Conservation (phyloP, 805 yeast species). For the Candida chilensis region DNA sequence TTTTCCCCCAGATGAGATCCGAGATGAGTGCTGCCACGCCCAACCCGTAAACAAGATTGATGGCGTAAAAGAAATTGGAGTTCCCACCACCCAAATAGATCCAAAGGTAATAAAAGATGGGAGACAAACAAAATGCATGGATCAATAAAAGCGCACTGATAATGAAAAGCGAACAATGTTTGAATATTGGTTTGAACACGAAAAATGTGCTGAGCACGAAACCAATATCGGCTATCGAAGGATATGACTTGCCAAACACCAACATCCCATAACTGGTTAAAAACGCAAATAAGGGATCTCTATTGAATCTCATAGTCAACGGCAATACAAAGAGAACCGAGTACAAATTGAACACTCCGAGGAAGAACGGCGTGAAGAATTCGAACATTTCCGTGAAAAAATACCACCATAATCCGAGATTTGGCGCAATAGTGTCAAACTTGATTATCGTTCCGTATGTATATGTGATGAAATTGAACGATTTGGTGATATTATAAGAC, state of each 20-base stretch:
- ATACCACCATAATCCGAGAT: conserved; percentile 98
- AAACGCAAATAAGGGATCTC: conserved; percentile 51
- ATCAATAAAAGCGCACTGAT: conserved; percentile 39
- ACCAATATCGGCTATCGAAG: conserved; percentile 71
- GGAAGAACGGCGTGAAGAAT: conserved; percentile 75
- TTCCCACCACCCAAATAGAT: conserved; percentile 90
- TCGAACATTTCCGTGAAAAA: conserved; percentile 93
- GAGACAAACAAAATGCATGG: conserved; percentile 56
- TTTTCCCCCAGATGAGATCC: conserved; percentile 77
- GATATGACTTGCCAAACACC: conserved; percentile 74
- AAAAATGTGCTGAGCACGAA: conserved; percentile 25
- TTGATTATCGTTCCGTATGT: conserved; percentile 50
- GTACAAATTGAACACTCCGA: conserved; percentile 76
- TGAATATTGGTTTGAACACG: conserved; percentile 34
- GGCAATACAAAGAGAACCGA: conserved; percentile 63
- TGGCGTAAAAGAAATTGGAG: conserved; percentile 93
- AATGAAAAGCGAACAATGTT: conserved; percentile 36
- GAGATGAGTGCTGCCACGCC: conserved; percentile 60
- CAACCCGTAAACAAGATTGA: conserved; percentile 70
- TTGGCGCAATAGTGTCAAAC: conserved; percentile 73
- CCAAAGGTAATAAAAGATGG: conserved; percentile 92
- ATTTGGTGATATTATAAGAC: conserved; percentile 23
- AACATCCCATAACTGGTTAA: conserved; percentile 29
- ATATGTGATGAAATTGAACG: conserved; percentile 35
- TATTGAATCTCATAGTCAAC: conserved; percentile 55